Conservation (phyloP, 2,329 filamentous ascomycete genomes). For the Rutstroemia sp. region DNA sequence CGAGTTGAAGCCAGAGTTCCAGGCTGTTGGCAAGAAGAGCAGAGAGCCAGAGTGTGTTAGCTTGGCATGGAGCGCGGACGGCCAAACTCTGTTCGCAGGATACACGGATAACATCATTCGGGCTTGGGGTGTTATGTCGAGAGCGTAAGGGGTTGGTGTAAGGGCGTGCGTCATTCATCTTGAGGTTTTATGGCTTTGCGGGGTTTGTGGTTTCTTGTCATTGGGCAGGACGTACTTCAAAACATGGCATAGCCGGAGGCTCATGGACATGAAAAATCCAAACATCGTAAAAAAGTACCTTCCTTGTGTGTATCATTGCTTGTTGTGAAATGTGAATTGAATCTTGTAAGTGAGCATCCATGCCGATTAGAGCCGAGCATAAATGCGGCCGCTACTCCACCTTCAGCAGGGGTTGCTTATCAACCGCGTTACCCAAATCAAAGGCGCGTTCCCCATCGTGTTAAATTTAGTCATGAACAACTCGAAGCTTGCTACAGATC, state of each 20-base stretch:
- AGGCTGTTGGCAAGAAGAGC: constrained; percentile 96
- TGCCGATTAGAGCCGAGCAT: neutral
- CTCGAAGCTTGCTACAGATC: neutral
- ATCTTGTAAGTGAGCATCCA: neutral
- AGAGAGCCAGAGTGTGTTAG: constrained; percentile 96
- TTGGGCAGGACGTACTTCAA: constrained; percentile 28
- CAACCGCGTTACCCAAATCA: neutral
- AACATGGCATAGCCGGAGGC: constrained; percentile 27
- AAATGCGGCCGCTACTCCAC: neutral
- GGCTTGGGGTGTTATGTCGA: constrained; percentile 95
- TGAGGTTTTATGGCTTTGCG: constrained; percentile 27
- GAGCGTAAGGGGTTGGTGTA: constrained; percentile 53
- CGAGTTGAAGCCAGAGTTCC: constrained; percentile 98
- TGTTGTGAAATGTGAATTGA: neutral
- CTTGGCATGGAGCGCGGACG: constrained; percentile 95
- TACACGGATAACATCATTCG: constrained; percentile 99
- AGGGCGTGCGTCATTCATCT: constrained; percentile 23
- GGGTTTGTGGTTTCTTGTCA: constrained; percentile 27
- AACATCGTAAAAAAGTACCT: constrained; percentile 11
- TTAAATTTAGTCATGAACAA: neutral
- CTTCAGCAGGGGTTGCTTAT: neutral
- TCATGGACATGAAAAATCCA: constrained; percentile 25
- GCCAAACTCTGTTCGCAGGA: constrained; percentile 98
- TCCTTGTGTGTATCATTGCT: neutral
- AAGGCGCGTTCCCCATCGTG: neutral